Conservation (phyloP, 2,329 filamentous ascomycete genomes). For the Hymenoscyphus fructigenus region DNA sequence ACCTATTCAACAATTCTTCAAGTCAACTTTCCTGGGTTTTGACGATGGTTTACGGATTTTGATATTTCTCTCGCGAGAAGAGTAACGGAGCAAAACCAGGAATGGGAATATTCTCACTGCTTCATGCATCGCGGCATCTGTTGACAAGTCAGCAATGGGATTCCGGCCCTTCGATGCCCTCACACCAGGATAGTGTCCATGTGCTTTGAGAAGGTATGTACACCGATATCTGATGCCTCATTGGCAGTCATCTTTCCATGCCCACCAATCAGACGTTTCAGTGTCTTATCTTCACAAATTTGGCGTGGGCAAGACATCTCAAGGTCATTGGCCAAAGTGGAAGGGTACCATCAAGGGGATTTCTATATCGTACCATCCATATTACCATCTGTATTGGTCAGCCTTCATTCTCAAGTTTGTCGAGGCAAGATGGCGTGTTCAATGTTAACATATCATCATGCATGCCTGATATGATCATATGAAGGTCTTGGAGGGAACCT, state of each 20-base stretch:
- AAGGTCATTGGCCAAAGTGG: background rate
- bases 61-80: background rate
- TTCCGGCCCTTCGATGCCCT: background rate
- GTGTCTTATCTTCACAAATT: background rate
- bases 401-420: background rate
- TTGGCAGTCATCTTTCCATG: background rate
- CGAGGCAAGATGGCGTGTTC: background rate
- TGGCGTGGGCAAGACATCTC: background rate
- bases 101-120: conserved; percentile 39
- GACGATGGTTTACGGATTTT: background rate
- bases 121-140: conserved; percentile 53
- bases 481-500: background rate
- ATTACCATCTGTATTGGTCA: conserved; percentile 46
- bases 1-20: background rate
- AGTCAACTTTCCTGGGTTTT: background rate
- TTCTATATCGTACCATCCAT: conserved; percentile 45
- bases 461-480: background rate
- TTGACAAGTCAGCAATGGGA: background rate
- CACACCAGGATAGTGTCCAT: background rate
- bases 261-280: background rate
- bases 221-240: background rate
- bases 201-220: background rate
- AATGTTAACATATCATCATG: background rate
- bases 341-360: background rate
- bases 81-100: background rate